Percentiles rank a stretch among this genome's conserved stretches.
Evolutionary conservation across 495 filamentous ascomycete species (phyloP).

Genomic region (Neurospora sp.): DNA sequence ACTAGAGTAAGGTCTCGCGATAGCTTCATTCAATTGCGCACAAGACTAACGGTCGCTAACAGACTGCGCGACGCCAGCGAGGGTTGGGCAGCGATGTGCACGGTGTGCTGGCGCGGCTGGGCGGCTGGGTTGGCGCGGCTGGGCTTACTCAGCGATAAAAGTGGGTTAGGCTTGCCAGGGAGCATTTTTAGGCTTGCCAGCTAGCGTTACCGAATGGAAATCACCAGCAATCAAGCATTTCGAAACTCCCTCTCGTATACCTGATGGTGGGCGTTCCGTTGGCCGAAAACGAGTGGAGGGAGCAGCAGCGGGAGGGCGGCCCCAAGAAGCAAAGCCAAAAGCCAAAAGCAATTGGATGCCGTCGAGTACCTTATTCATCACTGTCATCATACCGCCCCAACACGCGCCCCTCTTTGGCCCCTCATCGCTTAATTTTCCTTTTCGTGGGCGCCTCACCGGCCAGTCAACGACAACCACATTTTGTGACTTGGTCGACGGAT

Average conservation of each 20-base stretch:
- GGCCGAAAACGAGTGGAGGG: not conserved
- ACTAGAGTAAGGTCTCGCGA: too few relatives aligned
- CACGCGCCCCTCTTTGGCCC: not conserved
- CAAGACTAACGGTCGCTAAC: too few relatives aligned
- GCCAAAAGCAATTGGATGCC: not conserved
- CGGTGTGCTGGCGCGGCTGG: too few relatives aligned
- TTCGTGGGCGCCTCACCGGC: constrained; percentile 12
- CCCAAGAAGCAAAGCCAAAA: not conserved
- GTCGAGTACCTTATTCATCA: not conserved
- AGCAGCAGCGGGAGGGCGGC: not conserved
- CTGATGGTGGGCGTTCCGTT: not conserved
- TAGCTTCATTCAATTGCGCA: too few relatives aligned
- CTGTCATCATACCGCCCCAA: not conserved
- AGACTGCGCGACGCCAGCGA: too few relatives aligned
- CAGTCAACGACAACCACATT: constrained; percentile 16
- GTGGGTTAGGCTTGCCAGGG: too few relatives aligned
- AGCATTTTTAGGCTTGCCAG: not conserved
- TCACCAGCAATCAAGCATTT: not conserved
- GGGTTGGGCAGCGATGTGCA: too few relatives aligned
- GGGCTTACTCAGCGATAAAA: too few relatives aligned
- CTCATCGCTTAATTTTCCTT: not conserved
- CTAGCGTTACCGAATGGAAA: not conserved
- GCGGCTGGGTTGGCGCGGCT: too few relatives aligned
- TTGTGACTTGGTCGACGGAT: constrained; percentile 5
- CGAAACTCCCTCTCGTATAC: not conserved